phyloP scores from a whole-genome alignment of 2,329 filamentous ascomycete genomes.

The Didymella exigua region DNA sequence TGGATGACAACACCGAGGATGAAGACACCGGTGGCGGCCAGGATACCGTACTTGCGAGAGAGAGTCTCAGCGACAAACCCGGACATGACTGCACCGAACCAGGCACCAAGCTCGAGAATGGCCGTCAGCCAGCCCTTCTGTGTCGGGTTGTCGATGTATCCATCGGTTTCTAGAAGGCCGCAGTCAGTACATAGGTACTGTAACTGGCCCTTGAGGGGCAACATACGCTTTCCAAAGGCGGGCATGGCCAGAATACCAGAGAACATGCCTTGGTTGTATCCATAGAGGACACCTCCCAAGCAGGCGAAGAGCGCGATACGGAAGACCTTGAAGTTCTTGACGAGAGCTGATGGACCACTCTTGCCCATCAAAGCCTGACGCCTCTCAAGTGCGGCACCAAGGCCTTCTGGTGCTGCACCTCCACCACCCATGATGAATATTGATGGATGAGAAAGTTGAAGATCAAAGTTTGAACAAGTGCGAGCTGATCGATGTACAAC shows the following conservation, averaged over 20 bases:
- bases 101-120: conserved; percentile 77
- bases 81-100: conserved; percentile 73
- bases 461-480: neutral
- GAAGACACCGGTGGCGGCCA: conserved; percentile 70
- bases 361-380: conserved; percentile 32
- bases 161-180: conserved; percentile 49
- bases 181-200: neutral
- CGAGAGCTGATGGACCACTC: conserved; percentile 55
- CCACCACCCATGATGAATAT: conserved; percentile 31
- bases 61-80: conserved; percentile 73
- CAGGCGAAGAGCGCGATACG: conserved; percentile 61
- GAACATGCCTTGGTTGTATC: conserved; percentile 80
- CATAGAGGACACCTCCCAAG: conserved; percentile 63
- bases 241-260: conserved; percentile 66
- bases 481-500: neutral
- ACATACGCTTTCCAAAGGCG: conserved; percentile 50
- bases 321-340: conserved; percentile 61
- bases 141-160: conserved; percentile 45
- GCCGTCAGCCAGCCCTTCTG: conserved; percentile 59
- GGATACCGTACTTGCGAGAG: conserved; percentile 71
- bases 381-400: conserved; percentile 32
- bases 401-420: conserved; percentile 24
- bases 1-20: conserved; percentile 74
- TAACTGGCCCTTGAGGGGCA: too few species aligned
- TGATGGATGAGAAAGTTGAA: neutral